phyloP scores from a whole-genome alignment of 805 yeast species.

The Kazachstania psychrophila region DNA sequence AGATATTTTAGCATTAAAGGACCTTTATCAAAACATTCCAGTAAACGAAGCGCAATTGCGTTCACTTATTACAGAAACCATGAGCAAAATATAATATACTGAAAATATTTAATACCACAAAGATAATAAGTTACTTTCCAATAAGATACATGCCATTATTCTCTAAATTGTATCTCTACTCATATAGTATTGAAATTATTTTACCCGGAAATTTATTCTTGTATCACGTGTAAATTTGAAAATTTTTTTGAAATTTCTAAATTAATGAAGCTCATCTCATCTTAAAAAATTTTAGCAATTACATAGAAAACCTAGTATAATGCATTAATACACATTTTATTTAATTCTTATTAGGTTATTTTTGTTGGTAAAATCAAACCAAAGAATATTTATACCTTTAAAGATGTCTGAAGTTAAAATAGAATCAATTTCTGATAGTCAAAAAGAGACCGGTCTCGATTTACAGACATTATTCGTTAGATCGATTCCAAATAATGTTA shows the following conservation, averaged over 20 bases:
- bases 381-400: too few relatives aligned
- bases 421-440: not conserved
- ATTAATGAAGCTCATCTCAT: not conserved
- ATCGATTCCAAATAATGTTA: conserved; percentile 70
- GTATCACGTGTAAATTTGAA: not conserved
- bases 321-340: too few relatives aligned
- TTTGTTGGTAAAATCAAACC: too few relatives aligned
- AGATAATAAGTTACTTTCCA: too few relatives aligned
- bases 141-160: too few relatives aligned
- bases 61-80: conserved; percentile 15
- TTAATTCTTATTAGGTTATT: too few relatives aligned
- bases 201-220: too few relatives aligned
- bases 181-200: too few relatives aligned
- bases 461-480: conserved; percentile 71
- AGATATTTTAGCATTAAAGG: conserved; percentile 19
- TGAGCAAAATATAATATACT: conserved; percentile 11
- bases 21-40: conserved; percentile 18
- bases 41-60: conserved; percentile 21
- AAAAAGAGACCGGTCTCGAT: conserved; percentile 28
- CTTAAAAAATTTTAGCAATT: not conserved
- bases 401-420: conserved; percentile 3
- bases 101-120: too few relatives aligned
- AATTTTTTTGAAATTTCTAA: not conserved
- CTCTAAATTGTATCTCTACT: too few relatives aligned
- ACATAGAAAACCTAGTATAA: not conserved